Conservation (phyloP, 1,284 basidiomycete genomes). For the Cutaneotrichosporon sp. region DNA sequence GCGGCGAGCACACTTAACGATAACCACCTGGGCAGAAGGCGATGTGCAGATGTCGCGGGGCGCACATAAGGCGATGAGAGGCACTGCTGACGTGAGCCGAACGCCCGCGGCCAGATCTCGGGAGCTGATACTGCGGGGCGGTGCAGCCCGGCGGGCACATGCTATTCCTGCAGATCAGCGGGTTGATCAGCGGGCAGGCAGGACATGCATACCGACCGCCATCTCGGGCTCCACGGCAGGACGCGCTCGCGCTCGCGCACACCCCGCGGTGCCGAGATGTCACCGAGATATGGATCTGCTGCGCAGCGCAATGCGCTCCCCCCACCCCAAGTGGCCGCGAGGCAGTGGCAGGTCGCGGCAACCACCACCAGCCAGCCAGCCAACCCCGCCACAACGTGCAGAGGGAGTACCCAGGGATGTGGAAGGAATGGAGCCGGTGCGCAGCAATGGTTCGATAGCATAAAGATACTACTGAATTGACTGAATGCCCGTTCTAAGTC, state of each 20-base stretch:
- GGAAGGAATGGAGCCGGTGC: not conserved
- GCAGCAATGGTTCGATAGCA: not conserved
- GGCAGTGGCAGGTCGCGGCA: not conserved
- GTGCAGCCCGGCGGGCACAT: not conserved
- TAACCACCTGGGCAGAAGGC: too few relatives aligned
- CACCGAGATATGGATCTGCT: not conserved
- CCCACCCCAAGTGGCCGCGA: not conserved
- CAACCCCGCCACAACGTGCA: too few relatives aligned
- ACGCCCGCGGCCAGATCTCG: not conserved
- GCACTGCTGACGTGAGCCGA: constrained; percentile 1
- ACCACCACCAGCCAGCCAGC: not conserved
- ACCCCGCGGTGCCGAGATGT: not conserved
- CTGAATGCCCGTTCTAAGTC: too few relatives aligned
- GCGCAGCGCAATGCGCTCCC: too few relatives aligned
- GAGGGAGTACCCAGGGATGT: too few relatives aligned
- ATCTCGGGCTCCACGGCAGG: too few relatives aligned
- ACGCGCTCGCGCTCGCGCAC: not conserved
- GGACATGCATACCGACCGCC: too few relatives aligned
- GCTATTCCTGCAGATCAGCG: too few relatives aligned
- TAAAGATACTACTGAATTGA: not conserved
- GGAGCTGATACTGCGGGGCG: not conserved
- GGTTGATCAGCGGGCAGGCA: too few relatives aligned
- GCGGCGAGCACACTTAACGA: too few relatives aligned
- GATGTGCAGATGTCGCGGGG: too few relatives aligned
- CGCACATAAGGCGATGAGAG: too few relatives aligned